Percentiles rank a stretch among this genome's conserved stretches.
Conservation (phyloP, 805 yeast genomes). For the Naumovozyma castellii region DNA sequence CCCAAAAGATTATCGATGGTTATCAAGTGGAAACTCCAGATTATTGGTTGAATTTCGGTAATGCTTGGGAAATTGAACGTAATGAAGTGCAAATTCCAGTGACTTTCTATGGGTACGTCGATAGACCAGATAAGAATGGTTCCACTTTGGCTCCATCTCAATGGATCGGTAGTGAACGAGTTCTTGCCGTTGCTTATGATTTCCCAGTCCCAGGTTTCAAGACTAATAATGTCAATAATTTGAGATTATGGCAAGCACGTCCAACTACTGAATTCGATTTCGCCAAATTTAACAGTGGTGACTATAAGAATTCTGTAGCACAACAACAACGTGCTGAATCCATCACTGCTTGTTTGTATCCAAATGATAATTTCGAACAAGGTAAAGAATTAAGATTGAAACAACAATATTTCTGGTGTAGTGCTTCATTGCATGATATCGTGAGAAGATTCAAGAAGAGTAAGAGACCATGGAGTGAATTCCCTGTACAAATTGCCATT, state of each 20-base stretch:
- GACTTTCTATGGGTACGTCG: slow-evolving; percentile 78
- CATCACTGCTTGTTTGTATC: slow-evolving; percentile 85
- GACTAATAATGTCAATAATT: slow-evolving; percentile 74
- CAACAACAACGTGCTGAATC: slow-evolving; percentile 86
- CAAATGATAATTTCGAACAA: slow-evolving; percentile 83
- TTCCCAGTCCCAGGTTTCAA: slow-evolving; percentile 88
- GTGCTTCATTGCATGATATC: slow-evolving; percentile 86
- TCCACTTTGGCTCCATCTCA: slow-evolving; percentile 49
- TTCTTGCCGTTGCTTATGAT: slow-evolving; percentile 82
- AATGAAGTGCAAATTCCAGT: slow-evolving; percentile 81
- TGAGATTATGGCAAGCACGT: slow-evolving; percentile 82
- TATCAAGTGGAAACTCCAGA: slow-evolving; percentile 93
- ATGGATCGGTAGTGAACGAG: slow-evolving; percentile 88
- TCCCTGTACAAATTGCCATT: slow-evolving; percentile 79
- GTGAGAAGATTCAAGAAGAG: slow-evolving; percentile 81
- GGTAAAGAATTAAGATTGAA: slow-evolving; percentile 89
- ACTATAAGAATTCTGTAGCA: slow-evolving; percentile 72
- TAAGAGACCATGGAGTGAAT: slow-evolving; percentile 66
- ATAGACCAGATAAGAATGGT: slow-evolving; percentile 41
- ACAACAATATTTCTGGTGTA: slow-evolving; percentile 95
- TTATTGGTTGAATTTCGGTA: slow-evolving; percentile 80
- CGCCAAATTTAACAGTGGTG: slow-evolving; percentile 83
- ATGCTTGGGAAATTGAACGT: slow-evolving; percentile 91
- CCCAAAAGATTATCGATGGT: slow-evolving; percentile 82
- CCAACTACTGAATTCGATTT: slow-evolving; percentile 91